A percentile compares a stretch with the other conserved stretches of the same genome.
Evolutionary conservation across 2,329 filamentous ascomycete genomes (phyloP).

Genomic region (Fusarium sp.): DNA sequence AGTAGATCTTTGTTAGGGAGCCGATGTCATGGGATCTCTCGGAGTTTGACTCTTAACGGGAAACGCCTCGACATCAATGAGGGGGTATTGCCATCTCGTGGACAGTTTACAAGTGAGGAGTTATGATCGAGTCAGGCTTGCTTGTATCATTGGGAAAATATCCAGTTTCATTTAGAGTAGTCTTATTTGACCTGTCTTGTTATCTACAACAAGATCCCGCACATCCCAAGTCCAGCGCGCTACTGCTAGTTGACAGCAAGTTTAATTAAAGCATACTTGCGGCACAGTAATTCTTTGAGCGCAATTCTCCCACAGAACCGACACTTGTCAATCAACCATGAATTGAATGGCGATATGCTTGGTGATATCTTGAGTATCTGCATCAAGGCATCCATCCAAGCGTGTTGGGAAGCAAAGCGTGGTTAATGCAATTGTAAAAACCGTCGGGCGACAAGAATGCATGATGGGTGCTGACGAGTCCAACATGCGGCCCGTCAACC

Average conservation of each 20-base stretch:
- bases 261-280: background rate
- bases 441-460: background rate
- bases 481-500: slow-evolving; percentile 22
- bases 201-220: background rate
- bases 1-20: no score
- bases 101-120: no score
- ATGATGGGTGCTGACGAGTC: slow-evolving; percentile 28
- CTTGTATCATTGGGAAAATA: background rate
- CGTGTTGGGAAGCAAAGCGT: background rate
- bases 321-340: background rate
- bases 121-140: no score
- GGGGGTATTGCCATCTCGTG: no score
- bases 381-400: background rate
- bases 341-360: no score
- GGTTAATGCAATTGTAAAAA: background rate
- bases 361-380: background rate
- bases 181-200: background rate
- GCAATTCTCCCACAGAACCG: background rate
- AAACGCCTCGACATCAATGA: no score
- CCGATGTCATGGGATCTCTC: no score
- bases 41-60: no score
- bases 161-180: background rate
- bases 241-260: background rate
- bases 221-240: background rate
- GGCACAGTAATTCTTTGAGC: background rate